Conservation (phyloP, 1,139 yeast species). For the Yamadazyma friedrichii region DNA sequence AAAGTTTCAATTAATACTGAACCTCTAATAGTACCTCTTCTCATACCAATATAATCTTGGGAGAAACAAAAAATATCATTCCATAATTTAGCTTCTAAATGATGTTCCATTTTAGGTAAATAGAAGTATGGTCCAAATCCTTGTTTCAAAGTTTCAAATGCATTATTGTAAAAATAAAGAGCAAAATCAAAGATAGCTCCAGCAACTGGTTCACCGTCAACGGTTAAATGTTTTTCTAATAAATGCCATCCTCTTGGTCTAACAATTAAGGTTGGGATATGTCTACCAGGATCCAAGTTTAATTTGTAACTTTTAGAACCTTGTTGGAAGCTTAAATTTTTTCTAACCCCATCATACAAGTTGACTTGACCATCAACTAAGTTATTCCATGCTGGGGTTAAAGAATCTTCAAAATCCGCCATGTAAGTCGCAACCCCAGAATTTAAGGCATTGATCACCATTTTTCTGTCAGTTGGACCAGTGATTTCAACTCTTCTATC, state of each 20-base stretch:
- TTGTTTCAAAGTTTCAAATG: constrained; percentile 54
- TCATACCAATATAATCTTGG: constrained; percentile 64
- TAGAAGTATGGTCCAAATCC: constrained; percentile 79
- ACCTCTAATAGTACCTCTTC: constrained; percentile 74
- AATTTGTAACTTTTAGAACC: constrained; percentile 64
- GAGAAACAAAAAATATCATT: constrained; percentile 69
- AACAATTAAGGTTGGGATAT: constrained; percentile 73
- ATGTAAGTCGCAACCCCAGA: constrained; percentile 87
- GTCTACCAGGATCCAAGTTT: constrained; percentile 51
- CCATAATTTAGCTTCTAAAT: constrained; percentile 77
- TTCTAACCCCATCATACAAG: constrained; percentile 81
- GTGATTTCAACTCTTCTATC: constrained; percentile 85
- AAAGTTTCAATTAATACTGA: constrained; percentile 78
- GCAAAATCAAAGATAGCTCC: constrained; percentile 81
- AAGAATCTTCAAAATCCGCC: constrained; percentile 95
- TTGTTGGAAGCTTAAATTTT: constrained; percentile 55
- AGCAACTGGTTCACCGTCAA: constrained; percentile 73
- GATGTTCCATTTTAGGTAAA: constrained; percentile 80
- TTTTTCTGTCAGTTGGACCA: constrained; percentile 88
- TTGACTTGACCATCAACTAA: constrained; percentile 88
- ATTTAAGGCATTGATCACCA: constrained; percentile 92
- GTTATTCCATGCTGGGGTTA: constrained; percentile 94
- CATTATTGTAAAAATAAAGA: constrained; percentile 72
- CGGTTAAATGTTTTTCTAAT: constrained; percentile 66
- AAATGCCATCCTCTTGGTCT: constrained; percentile 90